phyloP scores from a whole-genome alignment of 441 rosid species.

The Codiaeum variegatum region DNA sequence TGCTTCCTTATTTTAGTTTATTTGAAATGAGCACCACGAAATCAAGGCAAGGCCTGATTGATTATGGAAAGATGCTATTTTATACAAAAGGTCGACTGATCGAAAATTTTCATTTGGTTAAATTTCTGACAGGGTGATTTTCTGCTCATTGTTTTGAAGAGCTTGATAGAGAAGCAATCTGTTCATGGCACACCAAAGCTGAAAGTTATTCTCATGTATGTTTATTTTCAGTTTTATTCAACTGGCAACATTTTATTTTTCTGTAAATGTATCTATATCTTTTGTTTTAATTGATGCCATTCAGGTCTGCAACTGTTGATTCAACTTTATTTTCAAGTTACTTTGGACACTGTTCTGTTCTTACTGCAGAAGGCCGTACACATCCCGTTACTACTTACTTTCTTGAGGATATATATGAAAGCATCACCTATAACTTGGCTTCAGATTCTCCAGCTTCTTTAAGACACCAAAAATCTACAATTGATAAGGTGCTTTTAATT shows the following conservation, averaged over 20 bases:
- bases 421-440: constrained; percentile 57
- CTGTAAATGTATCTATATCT: neutral
- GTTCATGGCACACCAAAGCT: constrained; percentile 44
- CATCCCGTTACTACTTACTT: constrained; percentile 78
- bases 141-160: constrained; percentile 88
- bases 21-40: constrained; percentile 1
- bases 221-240: constrained; percentile 18
- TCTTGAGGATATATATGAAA: constrained; percentile 87
- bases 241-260: constrained; percentile 3
- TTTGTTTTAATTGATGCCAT: constrained; percentile 21
- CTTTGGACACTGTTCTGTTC: constrained; percentile 85
- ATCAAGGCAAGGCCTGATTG: neutral
- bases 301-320: constrained; percentile 98
- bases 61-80: neutral
- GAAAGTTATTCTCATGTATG: constrained; percentile 91
- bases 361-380: constrained; percentile 82
- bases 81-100: neutral
- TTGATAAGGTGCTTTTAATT: constrained; percentile 47
- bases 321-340: constrained; percentile 75
- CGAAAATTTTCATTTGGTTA: constrained; percentile 9
- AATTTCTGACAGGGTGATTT: constrained; percentile 70
- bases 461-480: constrained; percentile 46
- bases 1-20: neutral
- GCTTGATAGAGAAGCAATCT: constrained; percentile 77
- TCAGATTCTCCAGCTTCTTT: constrained; percentile 86